Percentiles rank a stretch among this genome's conserved stretches.
phyloP scores from a whole-genome alignment of 805 yeast species.

The Metschnikowia arizonensis region DNA sequence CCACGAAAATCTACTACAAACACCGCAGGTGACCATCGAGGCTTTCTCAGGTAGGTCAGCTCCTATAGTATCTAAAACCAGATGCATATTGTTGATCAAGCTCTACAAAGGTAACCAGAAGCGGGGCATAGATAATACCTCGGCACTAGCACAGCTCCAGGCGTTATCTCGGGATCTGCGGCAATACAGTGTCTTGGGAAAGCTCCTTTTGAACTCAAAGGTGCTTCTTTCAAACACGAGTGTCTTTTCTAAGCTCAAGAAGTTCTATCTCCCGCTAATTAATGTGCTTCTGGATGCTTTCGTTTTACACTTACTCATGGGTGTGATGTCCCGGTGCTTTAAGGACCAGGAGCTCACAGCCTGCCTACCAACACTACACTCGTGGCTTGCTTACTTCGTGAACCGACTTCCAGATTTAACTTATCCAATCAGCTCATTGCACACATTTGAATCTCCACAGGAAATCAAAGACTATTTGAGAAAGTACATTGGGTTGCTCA shows the following conservation, averaged over 20 bases:
- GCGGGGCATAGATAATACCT: constrained; percentile 3
- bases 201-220: constrained; percentile 4
- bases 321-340: not conserved
- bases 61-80: not conserved
- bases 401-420: not conserved
- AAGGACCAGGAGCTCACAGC: not conserved
- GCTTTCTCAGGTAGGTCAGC: not conserved
- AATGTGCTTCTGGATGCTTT: not conserved
- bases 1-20: constrained; percentile 5
- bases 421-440: constrained; percentile 7
- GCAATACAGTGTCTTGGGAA: not conserved
- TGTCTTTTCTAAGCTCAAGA: not conserved
- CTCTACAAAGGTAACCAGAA: not conserved
- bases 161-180: not conserved
- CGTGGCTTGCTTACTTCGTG: not conserved
- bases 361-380: not conserved
- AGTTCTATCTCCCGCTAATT: constrained; percentile 4
- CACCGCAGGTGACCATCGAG: constrained; percentile 1
- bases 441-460: not conserved
- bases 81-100: constrained; percentile 3
- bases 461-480: constrained; percentile 2
- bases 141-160: not conserved
- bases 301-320: not conserved
- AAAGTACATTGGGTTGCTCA: not conserved
- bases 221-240: constrained; percentile 1